Conservation (phyloP, 208 protist species). For the Kentomonas sorsogonicus region DNA sequence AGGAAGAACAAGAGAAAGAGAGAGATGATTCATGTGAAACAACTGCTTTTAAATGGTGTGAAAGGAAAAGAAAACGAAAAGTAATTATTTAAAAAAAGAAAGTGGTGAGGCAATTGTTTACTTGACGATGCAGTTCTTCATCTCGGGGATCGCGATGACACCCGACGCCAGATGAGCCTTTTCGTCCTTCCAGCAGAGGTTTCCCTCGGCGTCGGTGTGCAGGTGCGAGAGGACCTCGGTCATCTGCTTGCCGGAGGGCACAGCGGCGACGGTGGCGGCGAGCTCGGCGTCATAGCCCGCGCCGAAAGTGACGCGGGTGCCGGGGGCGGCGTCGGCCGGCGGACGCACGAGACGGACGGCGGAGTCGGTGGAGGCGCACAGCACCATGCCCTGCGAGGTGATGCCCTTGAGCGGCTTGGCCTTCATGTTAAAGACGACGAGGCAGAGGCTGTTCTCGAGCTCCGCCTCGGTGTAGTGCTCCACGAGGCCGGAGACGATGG, state of each 20-base stretch:
- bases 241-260: conserved; percentile 45
- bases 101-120: conserved; percentile 9
- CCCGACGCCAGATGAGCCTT: conserved; percentile 27
- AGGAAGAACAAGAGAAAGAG: background rate
- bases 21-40: too few relatives aligned
- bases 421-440: conserved; percentile 93
- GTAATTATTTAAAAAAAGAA: background rate
- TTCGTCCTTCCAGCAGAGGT: conserved; percentile 61
- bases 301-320: conserved; percentile 63
- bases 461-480: conserved; percentile 70
- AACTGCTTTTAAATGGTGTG: too few relatives aligned
- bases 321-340: conserved; percentile 48
- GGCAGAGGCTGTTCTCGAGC: conserved; percentile 62
- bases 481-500: conserved; percentile 89
- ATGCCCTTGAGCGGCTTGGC: conserved; percentile 87
- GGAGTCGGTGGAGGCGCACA: conserved; percentile 76
- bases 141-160: conserved; percentile 20
- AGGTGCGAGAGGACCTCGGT: conserved; percentile 57
- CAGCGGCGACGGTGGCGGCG: conserved; percentile 13
- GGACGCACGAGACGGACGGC: conserved; percentile 51
- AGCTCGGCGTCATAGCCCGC: conserved; percentile 20
- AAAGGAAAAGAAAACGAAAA: too few relatives aligned
- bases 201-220: conserved; percentile 42
- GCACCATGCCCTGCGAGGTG: conserved; percentile 89
- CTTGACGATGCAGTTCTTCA: conserved; percentile 34